These are phyloP conservation scores for Cladosporium sp. DNA, from an alignment of 2,329 filamentous ascomycete species.

Conservation along the genomic window DNA sequence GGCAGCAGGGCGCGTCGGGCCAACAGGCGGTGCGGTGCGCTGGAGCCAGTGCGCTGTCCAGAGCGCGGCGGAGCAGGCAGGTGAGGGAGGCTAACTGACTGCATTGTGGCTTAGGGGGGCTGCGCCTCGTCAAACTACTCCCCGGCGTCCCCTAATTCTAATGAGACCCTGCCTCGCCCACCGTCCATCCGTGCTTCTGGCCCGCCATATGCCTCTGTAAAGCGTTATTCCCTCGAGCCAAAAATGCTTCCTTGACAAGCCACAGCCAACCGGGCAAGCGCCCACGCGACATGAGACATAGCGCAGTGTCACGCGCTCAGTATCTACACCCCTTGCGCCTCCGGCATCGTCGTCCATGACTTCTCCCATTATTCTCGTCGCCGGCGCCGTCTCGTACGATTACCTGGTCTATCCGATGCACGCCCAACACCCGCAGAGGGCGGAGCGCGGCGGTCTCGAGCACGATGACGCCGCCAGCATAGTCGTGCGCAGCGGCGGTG, in stretches of 20 bases:
- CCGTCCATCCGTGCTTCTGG: not conserved
- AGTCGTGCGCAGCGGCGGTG: conserved; percentile 26
- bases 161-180: not conserved
- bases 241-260: conserved; percentile 7
- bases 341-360: conserved; percentile 2
- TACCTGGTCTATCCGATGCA: conserved; percentile 28
- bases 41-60: not conserved
- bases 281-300: conserved; percentile 7
- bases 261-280: conserved; percentile 8
- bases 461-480: conserved; percentile 20
- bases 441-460: conserved; percentile 21
- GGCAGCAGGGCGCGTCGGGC: not conserved
- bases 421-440: conserved; percentile 20
- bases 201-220: not conserved
- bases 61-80: no score
- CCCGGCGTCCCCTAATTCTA: not conserved
- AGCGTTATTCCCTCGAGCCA: not conserved
- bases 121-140: not conserved
- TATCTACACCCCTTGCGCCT: conserved; percentile 1
- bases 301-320: conserved; percentile 5
- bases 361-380: conserved; percentile 22
- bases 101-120: not conserved
- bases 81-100: not conserved
- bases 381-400: conserved; percentile 29
- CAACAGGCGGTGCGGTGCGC: not conserved